phyloP scores from a whole-genome alignment of 768 basidiomycete genomes.

The Auricularia heimuer region DNA sequence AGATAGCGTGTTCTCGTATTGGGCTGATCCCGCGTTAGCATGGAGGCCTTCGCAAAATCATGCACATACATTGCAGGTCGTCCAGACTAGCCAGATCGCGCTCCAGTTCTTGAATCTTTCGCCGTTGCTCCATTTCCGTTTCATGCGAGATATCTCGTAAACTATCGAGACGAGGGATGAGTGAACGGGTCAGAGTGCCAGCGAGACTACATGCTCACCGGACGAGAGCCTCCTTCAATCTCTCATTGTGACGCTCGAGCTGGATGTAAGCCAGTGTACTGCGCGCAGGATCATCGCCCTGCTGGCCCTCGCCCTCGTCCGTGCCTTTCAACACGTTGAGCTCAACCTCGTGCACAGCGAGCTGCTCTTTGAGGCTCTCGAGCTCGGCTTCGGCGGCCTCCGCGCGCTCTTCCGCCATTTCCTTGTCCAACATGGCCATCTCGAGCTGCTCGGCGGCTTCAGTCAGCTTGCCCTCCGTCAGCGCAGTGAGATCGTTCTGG shows the following conservation, averaged over 20 bases:
- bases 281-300: slow-evolving; percentile 24
- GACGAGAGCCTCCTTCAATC: slow-evolving; percentile 89
- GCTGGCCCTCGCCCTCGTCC: slow-evolving; percentile 8
- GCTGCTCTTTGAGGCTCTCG: slow-evolving; percentile 66
- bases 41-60: not conserved
- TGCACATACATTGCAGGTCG: slow-evolving; percentile 60
- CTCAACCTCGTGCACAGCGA: slow-evolving; percentile 78
- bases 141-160: slow-evolving; percentile 84
- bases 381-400: slow-evolving; percentile 72
- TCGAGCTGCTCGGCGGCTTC: slow-evolving; percentile 88
- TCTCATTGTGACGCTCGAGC: slow-evolving; percentile 92
- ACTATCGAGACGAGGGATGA: slow-evolving; percentile 27
- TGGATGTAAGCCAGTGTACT: slow-evolving; percentile 51
- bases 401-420: slow-evolving; percentile 88
- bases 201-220: slow-evolving; percentile 35
- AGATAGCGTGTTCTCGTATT: slow-evolving; percentile 69
- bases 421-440: slow-evolving; percentile 91
- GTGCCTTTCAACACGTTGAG: slow-evolving; percentile 59
- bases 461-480: slow-evolving; percentile 57
- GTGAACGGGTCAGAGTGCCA: not conserved
- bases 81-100: slow-evolving; percentile 72
- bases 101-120: slow-evolving; percentile 79
- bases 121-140: slow-evolving; percentile 74
- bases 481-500: slow-evolving; percentile 58
- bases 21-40: slow-evolving; percentile 33